Base-by-base conservation (phyloP, 768 basidiomycete genomes). In the Lyophyllum atratum region DNA sequence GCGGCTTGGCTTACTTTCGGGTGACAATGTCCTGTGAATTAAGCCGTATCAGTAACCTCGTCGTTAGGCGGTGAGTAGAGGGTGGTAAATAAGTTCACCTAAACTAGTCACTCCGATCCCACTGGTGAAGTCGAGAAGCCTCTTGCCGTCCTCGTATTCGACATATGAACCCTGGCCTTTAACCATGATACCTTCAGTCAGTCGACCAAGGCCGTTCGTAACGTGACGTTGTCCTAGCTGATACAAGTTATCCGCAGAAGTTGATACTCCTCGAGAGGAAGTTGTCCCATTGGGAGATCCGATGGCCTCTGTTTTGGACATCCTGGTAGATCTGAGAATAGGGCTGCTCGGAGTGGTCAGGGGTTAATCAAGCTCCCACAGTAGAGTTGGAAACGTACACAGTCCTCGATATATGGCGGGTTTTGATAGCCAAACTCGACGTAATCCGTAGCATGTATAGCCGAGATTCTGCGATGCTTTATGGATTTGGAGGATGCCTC, bases 61-160 rank as follows among this genome's bases (percentile, higher is more conserved):
- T 2, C 34, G 17, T 10, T 49, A n/a, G n/a, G n/a, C 3, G 24
- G 44, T 24, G 37, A 29, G 54, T 56, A 26, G 24, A 28, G 17
- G 21, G 3, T 5, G 14, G 26, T 28, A 51, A 26, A 14, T 14
- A 26, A 28, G 66, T 76, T 55, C 55, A 90, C 92, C 93, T 17
- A 95, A 80, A 70, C 85, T 87, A 1, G 92, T 91, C 2, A 96
- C 94, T 26, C 91, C 92, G 61, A 93, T 95, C 10, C 94, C 94
- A 65, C 83, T 83, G 11, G 90, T 93, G 65, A 95, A 95, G 70
- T 97, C 95, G 49, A 97, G 78, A 67, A 90, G 68, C 64, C 77
- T 82, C 56, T 82, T 78, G 3, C 92, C 94, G 60, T 93, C 87
- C 26, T 86, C 81, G 54, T 88, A 85, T 26, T 75, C 74, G 52